Evolutionary conservation across 306 rosid genomes (phyloP).

Genomic region (Ceratonia siliqua): DNA sequence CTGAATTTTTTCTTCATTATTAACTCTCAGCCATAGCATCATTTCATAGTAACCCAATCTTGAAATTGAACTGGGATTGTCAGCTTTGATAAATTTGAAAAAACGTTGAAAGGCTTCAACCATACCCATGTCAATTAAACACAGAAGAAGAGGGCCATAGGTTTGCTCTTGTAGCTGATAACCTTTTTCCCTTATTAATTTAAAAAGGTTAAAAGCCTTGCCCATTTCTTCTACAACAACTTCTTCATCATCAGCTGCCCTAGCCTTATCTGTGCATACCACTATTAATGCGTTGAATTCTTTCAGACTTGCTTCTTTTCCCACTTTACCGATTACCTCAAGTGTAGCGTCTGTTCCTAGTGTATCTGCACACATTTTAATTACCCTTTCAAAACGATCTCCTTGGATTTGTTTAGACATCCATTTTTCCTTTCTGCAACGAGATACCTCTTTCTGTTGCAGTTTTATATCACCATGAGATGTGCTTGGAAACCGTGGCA

Average conservation of each 20-base stretch:
- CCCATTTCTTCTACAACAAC: conserved; percentile 52
- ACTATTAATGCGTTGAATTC: conserved; percentile 61
- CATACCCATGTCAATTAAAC: conserved; percentile 70
- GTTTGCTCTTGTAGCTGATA: conserved; percentile 61
- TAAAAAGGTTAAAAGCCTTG: conserved; percentile 53
- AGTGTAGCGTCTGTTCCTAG: conserved; percentile 54
- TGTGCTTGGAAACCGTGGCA: conserved; percentile 45
- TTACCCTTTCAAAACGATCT: conserved; percentile 40
- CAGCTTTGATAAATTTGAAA: conserved; percentile 52
- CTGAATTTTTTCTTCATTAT: conserved; percentile 64
- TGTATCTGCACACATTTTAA: conserved; percentile 44
- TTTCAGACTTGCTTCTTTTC: conserved; percentile 60
- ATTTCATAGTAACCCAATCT: conserved; percentile 87
- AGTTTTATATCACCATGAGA: not conserved
- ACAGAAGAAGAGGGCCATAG: conserved; percentile 59
- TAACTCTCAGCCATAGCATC: conserved; percentile 64
- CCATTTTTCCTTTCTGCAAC: conserved; percentile 70
- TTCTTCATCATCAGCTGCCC: conserved; percentile 50
- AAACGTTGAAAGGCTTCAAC: conserved; percentile 64
- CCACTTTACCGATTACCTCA: conserved; percentile 53
- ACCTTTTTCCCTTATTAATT: conserved; percentile 64
- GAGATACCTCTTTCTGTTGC: conserved; percentile 51
- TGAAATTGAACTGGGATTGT: conserved; percentile 51
- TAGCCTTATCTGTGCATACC: conserved; percentile 58
- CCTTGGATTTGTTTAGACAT: conserved; percentile 29